Conservation (phyloP, 2,329 filamentous ascomycete species). For the Neopestalotiopsis sp. region DNA sequence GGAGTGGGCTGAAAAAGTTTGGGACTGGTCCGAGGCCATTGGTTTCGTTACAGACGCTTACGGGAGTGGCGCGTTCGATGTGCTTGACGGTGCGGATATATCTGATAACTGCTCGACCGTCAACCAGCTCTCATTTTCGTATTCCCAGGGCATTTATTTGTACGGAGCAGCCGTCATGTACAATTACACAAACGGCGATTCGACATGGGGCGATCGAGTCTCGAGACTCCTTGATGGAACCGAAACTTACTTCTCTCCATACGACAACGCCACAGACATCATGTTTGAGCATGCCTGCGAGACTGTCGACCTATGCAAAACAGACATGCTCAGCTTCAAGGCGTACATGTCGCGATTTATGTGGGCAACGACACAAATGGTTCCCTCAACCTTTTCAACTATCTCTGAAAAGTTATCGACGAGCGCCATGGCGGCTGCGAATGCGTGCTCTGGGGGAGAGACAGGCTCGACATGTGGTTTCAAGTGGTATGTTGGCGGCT, state of each 20-base stretch:
- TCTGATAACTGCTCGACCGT: conserved; percentile 57
- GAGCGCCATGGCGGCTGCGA: conserved; percentile 61
- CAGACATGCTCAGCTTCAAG: conserved; percentile 73
- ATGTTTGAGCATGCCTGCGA: conserved; percentile 75
- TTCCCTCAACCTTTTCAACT: conserved; percentile 56
- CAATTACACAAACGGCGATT: conserved; percentile 59
- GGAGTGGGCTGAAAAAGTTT: conserved; percentile 71
- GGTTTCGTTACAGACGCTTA: conserved; percentile 62
- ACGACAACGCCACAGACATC: conserved; percentile 58
- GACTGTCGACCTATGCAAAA: conserved; percentile 58
- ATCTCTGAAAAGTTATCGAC: conserved; percentile 55
- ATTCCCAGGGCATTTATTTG: conserved; percentile 69
- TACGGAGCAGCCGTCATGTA: conserved; percentile 69
- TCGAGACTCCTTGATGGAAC: conserved; percentile 57
- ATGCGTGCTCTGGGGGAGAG: conserved; percentile 61
- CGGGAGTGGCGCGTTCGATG: conserved; percentile 35
- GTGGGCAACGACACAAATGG: conserved; percentile 61
- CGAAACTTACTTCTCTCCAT: conserved; percentile 54
- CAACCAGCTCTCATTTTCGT: conserved; percentile 66
- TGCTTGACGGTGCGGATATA: conserved; percentile 68
- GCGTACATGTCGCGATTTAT: conserved; percentile 70
- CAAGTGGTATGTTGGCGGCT: conserved; percentile 65
- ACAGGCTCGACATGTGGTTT: conserved; percentile 62
- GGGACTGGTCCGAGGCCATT: conserved; percentile 65
- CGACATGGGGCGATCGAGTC: conserved; percentile 60